Percentiles rank a stretch among this genome's conserved stretches.
Evolutionary conservation across 1,284 basidiomycete species (phyloP).

Genomic region (Cystobasidiaceae sp.): DNA sequence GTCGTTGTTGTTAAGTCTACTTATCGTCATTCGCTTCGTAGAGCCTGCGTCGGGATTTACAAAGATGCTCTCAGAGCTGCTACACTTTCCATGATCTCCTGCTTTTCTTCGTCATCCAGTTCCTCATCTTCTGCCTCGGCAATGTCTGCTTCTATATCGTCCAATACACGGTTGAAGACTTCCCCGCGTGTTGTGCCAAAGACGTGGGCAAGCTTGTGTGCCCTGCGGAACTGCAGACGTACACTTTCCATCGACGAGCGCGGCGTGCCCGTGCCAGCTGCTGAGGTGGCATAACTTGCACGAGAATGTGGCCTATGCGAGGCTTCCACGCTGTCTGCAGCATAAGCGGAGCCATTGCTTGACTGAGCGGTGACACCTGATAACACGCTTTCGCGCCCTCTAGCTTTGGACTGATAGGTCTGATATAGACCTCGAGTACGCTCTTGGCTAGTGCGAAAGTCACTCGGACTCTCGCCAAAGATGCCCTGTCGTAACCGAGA

Average conservation of each 20-base stretch:
- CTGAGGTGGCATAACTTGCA: neutral
- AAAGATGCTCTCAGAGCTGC: conserved; percentile 13
- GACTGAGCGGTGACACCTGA: conserved; percentile 13
- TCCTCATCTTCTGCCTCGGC: conserved; percentile 20
- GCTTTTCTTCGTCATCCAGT: conserved; percentile 7
- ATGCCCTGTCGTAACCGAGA: no score
- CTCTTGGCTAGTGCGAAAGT: no score
- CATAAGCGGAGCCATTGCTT: conserved; percentile 13
- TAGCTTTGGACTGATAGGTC: no score
- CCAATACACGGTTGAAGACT: conserved; percentile 23
- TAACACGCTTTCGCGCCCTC: neutral
- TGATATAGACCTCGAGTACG: no score
- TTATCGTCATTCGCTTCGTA: no score
- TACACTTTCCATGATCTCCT: conserved; percentile 18
- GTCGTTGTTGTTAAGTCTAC: no score
- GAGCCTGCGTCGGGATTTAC: no score
- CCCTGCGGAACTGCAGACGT: conserved; percentile 16
- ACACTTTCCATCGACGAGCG: conserved; percentile 29
- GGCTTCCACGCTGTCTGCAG: neutral
- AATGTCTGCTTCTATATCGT: conserved; percentile 26
- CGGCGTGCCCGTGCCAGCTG: neutral
- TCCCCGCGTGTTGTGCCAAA: conserved; percentile 24
- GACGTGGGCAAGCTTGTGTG: conserved; percentile 22
- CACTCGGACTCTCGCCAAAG: no score
- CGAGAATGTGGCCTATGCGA: conserved; percentile 7